Conservation (phyloP, 1,139 yeast genomes). For the Blastobotrys illinoisensis region DNA sequence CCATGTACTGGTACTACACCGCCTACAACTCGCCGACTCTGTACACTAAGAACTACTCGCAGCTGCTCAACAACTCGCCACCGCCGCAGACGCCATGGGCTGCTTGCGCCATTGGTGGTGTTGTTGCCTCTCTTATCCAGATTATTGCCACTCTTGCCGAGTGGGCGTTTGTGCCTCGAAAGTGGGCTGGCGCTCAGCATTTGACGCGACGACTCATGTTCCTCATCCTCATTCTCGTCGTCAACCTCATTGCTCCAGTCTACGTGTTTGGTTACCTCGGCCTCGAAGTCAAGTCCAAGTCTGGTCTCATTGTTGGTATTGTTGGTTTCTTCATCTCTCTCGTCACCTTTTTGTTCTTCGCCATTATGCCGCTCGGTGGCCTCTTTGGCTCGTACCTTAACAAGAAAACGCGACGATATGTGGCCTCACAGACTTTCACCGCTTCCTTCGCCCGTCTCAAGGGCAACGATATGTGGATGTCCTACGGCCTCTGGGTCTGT, state of each 20-base stretch:
- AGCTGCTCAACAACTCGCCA: conserved; percentile 79
- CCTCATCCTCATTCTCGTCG: conserved; percentile 55
- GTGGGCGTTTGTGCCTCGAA: conserved; percentile 95
- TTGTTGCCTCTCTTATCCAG: conserved; percentile 75
- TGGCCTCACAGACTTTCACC: conserved; percentile 93
- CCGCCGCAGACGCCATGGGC: conserved; percentile 89
- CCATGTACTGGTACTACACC: conserved; percentile 89
- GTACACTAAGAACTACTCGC: conserved; percentile 81
- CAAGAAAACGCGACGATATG: conserved; percentile 81
- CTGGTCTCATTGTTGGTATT: conserved; percentile 78
- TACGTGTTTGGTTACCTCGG: conserved; percentile 77
- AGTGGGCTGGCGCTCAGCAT: conserved; percentile 99
- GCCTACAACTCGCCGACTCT: conserved; percentile 90
- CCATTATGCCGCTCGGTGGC: conserved; percentile 97
- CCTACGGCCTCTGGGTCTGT: conserved; percentile 82
- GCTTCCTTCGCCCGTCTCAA: conserved; percentile 77
- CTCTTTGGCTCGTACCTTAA: conserved; percentile 87
- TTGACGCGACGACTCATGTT: conserved; percentile 81
- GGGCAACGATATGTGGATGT: conserved; percentile 95
- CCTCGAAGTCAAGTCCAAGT: conserved; percentile 56
- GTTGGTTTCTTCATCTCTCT: conserved; percentile 88
- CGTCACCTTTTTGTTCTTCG: conserved; percentile 75
- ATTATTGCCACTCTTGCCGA: conserved; percentile 84
- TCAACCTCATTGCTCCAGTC: conserved; percentile 81
- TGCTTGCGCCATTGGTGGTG: conserved; percentile 87